Base-by-base conservation (phyloP, 306 rosid species). In the Pyrus betulifolia region DNA sequence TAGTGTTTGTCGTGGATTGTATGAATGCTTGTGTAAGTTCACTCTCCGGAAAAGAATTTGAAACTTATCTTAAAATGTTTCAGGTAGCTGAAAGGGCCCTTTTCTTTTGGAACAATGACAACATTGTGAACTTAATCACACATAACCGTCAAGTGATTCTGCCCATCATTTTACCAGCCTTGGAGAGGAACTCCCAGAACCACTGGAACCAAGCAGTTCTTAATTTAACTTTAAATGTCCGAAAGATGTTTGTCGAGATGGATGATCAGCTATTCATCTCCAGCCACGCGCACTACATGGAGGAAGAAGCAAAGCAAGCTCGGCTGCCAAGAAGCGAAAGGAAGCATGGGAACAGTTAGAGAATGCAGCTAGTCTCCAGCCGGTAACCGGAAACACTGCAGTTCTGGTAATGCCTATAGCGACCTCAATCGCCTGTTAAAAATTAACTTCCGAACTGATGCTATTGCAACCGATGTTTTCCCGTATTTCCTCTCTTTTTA, bases 51-150 rank as follows among this genome's bases (percentile, higher is more conserved):
- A 33, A 69, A 23, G 11, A 70, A 18, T 19, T 40, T 44, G 44
- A 58, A 49, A 66, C 22, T 70, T 30, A 69, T 65, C 65, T 64
- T 44, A 44, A 74, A 28, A 62, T 78, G 76, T 76, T 81, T 61
- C 95, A 95, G 98, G 98, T 95, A 71, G 89, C 98, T 74, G 98
- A 95, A 87, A 95, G 98, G 86, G 89, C 92, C 68, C 97, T 90
- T 77, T 92, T 90, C 96, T 88, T 92, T 60, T 95, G 98, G 98
- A 95, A 95, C 84, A 95, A 95, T 4, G 98, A 90, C 73, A 91
- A 89, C 57, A 87, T 92, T 12, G 88, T 92, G 73, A 92, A 88
- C 87, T 85, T 95, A 86, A 90, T 95, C 33, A 96, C 92, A 8
- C 89, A 90, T 84, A 92, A 95, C 77, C 96, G 92, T 27, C 88